Evolutionary conservation across 163 green algal genomes (phyloP), one percentile per base, ranked within the genome.

Genomic region (Scenedesmus sp.): DNA sequence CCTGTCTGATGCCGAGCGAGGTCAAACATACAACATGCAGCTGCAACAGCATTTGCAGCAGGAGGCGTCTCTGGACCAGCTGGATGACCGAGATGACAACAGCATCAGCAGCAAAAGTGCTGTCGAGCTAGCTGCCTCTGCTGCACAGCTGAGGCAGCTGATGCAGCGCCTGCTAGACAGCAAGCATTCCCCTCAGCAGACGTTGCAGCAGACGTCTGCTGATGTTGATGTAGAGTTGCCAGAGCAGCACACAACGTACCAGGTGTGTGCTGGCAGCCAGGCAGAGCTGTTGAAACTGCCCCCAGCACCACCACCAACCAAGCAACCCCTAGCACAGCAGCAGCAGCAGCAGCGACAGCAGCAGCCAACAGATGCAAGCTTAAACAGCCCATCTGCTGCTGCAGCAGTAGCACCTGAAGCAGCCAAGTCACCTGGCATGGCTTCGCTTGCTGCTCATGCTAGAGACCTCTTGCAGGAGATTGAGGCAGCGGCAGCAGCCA

Each of bases 401-500:
- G 16, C 85, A 54, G 73, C 64, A 81, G 26, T 3, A 56, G 62
- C 84, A 82, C 26, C 59, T 23, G 46, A 26, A 18, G 23, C 73
- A 62, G 56, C 23, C 4, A 79, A 46, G 20, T 62, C 73, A 9
- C 76, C 76, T 10, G 76, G 76, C 55, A 18, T 91, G 26, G 1
- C 74, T 26, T 18, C 9, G 2, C 76, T 91, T 59, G 87, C 87
- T 34, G 55, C 9, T 64, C 55, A 76, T 16, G 87, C 87, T 18
- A 16, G 87, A 2, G 87, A 91, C 12, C 12, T 91, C 26, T 76
- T 91, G 56, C 56, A 46, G 66, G 74, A 87, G n/a, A 91, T 91
- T n/a, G 87, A 91, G 34, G 87, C 54, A 55, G 87, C 87, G 55
- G 87, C 74, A 34, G 87, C 87, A 86, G 76, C 54, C 54, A 90